Conservation (phyloP, 2,329 filamentous ascomycete species). For the Calonectria honghensis region DNA sequence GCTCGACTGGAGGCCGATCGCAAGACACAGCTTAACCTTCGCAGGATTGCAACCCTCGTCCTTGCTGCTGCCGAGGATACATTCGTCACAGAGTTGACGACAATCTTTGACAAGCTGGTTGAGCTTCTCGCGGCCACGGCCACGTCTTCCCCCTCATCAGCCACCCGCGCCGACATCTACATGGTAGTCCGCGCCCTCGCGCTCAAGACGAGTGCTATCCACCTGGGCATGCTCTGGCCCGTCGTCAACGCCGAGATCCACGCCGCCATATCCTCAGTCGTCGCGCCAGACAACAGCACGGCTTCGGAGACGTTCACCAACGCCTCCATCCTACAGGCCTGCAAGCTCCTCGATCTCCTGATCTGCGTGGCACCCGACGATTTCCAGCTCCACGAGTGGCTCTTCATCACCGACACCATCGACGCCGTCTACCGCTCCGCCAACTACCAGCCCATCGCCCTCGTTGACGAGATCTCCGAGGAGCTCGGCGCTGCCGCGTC, state of each 20-base stretch:
- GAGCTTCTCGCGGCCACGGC: conserved; percentile 90
- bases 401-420: conserved; percentile 97
- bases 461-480: conserved; percentile 90
- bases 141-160: conserved; percentile 93
- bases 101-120: conserved; percentile 87
- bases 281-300: conserved; percentile 78
- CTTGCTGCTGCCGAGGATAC: conserved; percentile 86
- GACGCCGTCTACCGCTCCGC: conserved; percentile 92
- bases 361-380: conserved; percentile 92
- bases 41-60: conserved; percentile 86
- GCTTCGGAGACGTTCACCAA: conserved; percentile 85
- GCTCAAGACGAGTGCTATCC: conserved; percentile 85
- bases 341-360: conserved; percentile 93
- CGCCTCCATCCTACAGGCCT: conserved; percentile 88
- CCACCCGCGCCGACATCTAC: conserved; percentile 91
- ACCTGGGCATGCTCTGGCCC: conserved; percentile 92
- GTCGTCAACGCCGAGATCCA: conserved; percentile 91
- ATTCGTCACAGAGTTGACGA: conserved; percentile 84
- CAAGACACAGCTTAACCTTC: conserved; percentile 91
- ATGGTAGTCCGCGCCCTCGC: conserved; percentile 89
- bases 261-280: conserved; percentile 83
- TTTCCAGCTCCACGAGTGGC: conserved; percentile 98
- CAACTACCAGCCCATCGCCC: conserved; percentile 80
- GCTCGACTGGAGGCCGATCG: conserved; percentile 96
- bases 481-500: conserved; percentile 74